phyloP scores from a whole-genome alignment of 2,329 filamentous ascomycete genomes.

The Cercospora sp. region DNA sequence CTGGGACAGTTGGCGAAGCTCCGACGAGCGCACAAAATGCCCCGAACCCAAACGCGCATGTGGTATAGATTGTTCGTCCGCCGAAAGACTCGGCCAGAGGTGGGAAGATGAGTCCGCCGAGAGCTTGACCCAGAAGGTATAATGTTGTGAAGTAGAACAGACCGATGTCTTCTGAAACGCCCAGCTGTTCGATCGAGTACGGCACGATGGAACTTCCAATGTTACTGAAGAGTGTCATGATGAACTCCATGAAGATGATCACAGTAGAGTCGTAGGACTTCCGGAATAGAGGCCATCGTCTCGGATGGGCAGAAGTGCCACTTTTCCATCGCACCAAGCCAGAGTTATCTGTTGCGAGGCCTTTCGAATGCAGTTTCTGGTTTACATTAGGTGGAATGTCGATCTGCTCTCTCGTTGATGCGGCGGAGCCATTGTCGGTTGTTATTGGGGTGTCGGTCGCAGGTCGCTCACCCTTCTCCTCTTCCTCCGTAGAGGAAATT shows the following conservation, averaged over 20 bases:
- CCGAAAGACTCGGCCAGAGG: slow-evolving; percentile 45
- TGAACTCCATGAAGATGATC: slow-evolving; percentile 21
- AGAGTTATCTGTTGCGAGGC: neutral
- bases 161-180: neutral
- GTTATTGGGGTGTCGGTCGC: neutral
- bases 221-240: slow-evolving; percentile 24
- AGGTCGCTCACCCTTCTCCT: neutral
- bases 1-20: slow-evolving; percentile 39
- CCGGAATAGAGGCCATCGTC: slow-evolving; percentile 20
- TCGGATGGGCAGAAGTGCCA: slow-evolving; percentile 16
- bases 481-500: neutral
- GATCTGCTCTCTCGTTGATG: neutral
- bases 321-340: slow-evolving; percentile 5
- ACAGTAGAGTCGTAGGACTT: slow-evolving; percentile 23
- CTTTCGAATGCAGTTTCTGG: neutral
- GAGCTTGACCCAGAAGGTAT: slow-evolving; percentile 32
- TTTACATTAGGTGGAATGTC: neutral
- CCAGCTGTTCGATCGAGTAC: neutral
- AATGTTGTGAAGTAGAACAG: slow-evolving; percentile 14
- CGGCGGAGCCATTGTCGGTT: neutral
- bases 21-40: slow-evolving; percentile 44
- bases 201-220: slow-evolving; percentile 17
- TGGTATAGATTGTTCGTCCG: slow-evolving; percentile 40
- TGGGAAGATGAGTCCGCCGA: slow-evolving; percentile 44
- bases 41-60: slow-evolving; percentile 38